Conservation (phyloP, 2,329 filamentous ascomycete species). For the Aspergillus amoenus region DNA sequence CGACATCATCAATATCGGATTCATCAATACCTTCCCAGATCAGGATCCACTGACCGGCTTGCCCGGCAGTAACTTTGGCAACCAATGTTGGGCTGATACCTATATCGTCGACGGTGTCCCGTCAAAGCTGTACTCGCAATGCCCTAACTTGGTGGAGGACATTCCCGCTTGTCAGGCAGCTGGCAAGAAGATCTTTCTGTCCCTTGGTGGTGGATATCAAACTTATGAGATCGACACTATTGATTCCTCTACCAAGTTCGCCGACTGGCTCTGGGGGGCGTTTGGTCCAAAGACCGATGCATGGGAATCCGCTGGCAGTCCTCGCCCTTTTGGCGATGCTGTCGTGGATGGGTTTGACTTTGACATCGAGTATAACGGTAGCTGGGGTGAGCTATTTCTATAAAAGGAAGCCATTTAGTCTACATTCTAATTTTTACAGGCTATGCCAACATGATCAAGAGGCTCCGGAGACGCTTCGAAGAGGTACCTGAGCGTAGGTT, state of each 20-base stretch:
- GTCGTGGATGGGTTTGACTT: conserved; percentile 55
- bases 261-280: conserved; percentile 51
- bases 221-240: conserved; percentile 46
- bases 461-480: conserved; percentile 44
- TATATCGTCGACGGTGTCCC: conserved; percentile 39
- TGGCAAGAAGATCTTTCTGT: conserved; percentile 49
- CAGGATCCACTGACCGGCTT: conserved; percentile 41
- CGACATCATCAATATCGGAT: conserved; percentile 58
- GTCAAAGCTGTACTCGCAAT: conserved; percentile 45
- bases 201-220: conserved; percentile 45
- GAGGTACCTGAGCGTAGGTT: conserved; percentile 37
- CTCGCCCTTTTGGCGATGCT: conserved; percentile 50
- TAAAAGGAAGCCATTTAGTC: neutral
- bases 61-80: conserved; percentile 58
- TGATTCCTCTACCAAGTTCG: conserved; percentile 45
- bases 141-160: conserved; percentile 45
- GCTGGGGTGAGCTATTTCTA: conserved; percentile 24
- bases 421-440: conserved; percentile 26
- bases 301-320: conserved; percentile 33
- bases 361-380: conserved; percentile 42
- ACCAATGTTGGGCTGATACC: conserved; percentile 48
- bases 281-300: conserved; percentile 45
- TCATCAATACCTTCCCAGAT: conserved; percentile 56
- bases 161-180: conserved; percentile 40
- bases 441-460: conserved; percentile 50